Evolutionary conservation across 805 yeast species (phyloP), one percentile per base, ranked within the genome.

Genomic region (Yarrowia deformans): DNA sequence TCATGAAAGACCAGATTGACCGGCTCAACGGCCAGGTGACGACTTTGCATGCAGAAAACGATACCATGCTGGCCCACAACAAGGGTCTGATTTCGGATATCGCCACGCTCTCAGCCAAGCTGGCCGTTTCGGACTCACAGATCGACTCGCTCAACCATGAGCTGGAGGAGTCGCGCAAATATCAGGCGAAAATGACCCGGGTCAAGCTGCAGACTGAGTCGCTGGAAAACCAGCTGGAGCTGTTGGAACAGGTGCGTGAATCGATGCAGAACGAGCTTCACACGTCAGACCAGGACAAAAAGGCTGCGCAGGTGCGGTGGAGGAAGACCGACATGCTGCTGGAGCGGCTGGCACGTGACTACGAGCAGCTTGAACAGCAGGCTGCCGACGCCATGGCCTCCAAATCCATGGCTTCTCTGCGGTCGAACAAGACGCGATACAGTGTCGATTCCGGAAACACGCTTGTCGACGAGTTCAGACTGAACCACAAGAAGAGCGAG

Each of bases 101-200:
- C 10, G 43, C 68, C 34, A 34, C 43, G 2, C 45, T 63, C 32
- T 49, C 55, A 7, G 56, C 56, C 23, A 48, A 63, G 10, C 39
- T 63, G 29, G 56, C 55, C 8, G 39, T 48, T 2, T 48, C 56
- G 16, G 68, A 63, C n/a, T 37, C 43, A 12, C 55, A 48, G 18
- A 19, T 63, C 8, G 55, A 48, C 29, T 49, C 55, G 14, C 39
- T 63, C 8, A 49, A 48, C 18, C 56, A 63, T 8, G 68, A 63
- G 45, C 68, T 63, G n/a, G 68, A 63, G 16, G 68, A 48, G 29
- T 63, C 68, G 29, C 56, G 68, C 35, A 49, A 63, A 23, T 48
- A 37, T 37, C 40, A 37, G 39, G 68, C 55, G 18, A 48, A 49
- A 39, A 48, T 63, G 56, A 37, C 29, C 39, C 56, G 68, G 0